phyloP scores from a whole-genome alignment of 148 eudicot species.

The Salicornia ramosissima region DNA sequence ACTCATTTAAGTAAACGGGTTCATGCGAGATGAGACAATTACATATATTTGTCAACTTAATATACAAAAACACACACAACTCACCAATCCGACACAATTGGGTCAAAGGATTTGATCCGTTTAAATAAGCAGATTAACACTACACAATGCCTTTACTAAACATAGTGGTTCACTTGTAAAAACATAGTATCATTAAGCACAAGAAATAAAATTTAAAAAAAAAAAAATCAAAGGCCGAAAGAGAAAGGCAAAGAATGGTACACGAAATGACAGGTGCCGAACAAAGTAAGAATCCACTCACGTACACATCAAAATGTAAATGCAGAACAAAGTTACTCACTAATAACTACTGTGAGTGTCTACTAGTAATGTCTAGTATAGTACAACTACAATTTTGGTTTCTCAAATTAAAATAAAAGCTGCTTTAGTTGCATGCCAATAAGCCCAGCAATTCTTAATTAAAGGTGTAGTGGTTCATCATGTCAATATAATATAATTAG shows the following conservation, averaged over 20 bases:
- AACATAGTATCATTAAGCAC: background rate
- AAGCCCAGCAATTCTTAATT: background rate
- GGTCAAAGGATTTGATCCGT: no score
- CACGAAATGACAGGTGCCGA: background rate
- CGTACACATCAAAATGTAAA: constrained; percentile 18
- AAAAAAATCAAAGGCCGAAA: background rate
- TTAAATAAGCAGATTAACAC: no score
- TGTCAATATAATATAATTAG: background rate
- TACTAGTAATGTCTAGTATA: no score
- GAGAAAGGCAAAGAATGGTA: background rate
- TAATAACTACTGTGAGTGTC: no score
- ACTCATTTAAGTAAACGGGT: no score
- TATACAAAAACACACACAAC: no score
- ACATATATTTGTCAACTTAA: no score
- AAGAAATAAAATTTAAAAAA: background rate
- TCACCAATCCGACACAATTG: no score
- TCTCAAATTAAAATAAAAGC: constrained; percentile 18
- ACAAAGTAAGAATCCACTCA: constrained; percentile 15
- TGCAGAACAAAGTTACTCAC: background rate
- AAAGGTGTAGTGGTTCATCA: background rate
- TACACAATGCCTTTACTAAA: no score
- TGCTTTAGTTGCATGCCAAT: constrained; percentile 20
- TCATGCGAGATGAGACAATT: no score
- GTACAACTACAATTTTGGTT: background rate
- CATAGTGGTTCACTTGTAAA: no score